A percentile compares a stretch with the other conserved stretches of the same genome.
phyloP scores from a whole-genome alignment of 2,329 filamentous ascomycete species.

The Ceratocystis cubensis region DNA sequence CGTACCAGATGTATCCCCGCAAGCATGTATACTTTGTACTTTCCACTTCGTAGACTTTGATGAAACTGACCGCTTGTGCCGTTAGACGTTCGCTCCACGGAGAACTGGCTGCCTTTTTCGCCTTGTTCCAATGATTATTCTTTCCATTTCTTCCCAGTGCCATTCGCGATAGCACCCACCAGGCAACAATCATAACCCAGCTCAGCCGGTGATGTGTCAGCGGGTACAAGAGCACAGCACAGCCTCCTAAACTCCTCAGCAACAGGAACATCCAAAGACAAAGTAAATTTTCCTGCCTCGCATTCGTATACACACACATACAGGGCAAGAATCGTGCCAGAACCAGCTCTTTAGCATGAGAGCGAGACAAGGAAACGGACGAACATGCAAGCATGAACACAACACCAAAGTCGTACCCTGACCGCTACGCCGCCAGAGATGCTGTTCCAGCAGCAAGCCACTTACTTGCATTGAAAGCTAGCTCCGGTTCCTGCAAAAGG shows the following conservation, averaged over 20 bases:
- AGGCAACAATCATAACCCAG: neutral
- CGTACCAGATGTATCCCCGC: neutral
- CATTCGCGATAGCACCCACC: neutral
- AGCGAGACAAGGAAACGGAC: neutral
- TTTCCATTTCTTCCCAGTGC: too few relatives aligned
- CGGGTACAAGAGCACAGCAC: neutral
- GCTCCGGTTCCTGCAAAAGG: neutral
- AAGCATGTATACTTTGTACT: neutral
- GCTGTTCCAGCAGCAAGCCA: neutral
- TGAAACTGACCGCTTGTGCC: neutral
- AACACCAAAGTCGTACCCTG: neutral
- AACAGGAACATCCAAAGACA: neutral
- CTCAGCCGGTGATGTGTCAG: too few relatives aligned
- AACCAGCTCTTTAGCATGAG: neutral
- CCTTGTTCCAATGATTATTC: too few relatives aligned
- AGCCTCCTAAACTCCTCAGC: neutral
- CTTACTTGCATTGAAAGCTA: too few relatives aligned
- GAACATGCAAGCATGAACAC: neutral
- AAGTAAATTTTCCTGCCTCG: neutral
- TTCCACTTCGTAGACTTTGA: neutral
- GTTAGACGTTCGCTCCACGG: neutral
- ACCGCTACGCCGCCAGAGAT: neutral
- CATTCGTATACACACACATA: neutral
- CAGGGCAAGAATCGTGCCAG: neutral
- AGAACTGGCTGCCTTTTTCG: neutral